phyloP scores from a whole-genome alignment of 768 basidiomycete genomes.

The Pisolithus marmoratus region DNA sequence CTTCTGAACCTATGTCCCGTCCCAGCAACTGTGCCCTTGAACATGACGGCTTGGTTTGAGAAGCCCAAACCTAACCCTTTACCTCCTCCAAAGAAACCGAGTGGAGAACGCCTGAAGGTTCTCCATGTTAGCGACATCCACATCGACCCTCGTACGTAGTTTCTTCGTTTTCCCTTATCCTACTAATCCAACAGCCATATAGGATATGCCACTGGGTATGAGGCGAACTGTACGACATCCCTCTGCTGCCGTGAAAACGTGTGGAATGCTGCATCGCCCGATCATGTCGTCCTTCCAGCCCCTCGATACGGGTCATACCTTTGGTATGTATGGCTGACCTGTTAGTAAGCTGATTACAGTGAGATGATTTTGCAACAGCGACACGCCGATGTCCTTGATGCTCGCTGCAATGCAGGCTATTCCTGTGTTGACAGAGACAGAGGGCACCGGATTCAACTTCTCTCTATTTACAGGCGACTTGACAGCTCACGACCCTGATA shows the following conservation, averaged over 20 bases:
- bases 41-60: conserved; percentile 44
- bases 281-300: conserved; percentile 46
- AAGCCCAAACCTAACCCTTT: conserved; percentile 46
- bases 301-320: conserved; percentile 56
- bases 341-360: not conserved
- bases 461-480: conserved; percentile 70
- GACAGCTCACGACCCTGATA: conserved; percentile 65
- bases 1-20: conserved; percentile 33
- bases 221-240: conserved; percentile 61
- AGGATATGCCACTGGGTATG: conserved; percentile 66
- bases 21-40: conserved; percentile 35
- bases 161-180: not conserved
- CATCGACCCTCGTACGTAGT: conserved; percentile 41
- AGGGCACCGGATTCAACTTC: conserved; percentile 55
- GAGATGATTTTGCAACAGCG: conserved; percentile 30
- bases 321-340: conserved; percentile 33
- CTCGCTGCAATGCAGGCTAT: conserved; percentile 59
- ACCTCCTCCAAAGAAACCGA: conserved; percentile 35
- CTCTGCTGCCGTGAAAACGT: conserved; percentile 57
- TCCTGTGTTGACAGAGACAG: conserved; percentile 56
- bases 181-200: not conserved
- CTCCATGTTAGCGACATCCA: conserved; percentile 47
- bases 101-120: conserved; percentile 42
- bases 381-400: conserved; percentile 53
- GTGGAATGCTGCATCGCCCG: conserved; percentile 42